Conservation (phyloP, 2,329 filamentous ascomycete genomes). For the Dothidotthia symphoricarpi region DNA sequence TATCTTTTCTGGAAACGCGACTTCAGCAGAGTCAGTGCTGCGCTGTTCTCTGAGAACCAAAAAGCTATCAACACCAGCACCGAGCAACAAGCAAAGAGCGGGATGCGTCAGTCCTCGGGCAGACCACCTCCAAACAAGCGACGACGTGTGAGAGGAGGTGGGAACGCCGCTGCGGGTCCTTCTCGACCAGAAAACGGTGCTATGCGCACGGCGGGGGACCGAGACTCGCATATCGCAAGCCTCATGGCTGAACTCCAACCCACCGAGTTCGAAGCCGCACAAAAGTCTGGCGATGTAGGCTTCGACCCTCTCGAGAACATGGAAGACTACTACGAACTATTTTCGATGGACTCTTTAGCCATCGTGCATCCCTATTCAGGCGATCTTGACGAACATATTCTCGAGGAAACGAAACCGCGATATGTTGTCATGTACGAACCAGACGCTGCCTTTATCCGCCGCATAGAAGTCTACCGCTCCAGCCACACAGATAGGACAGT, state of each 20-base stretch:
- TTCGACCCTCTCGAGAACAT: constrained; percentile 82
- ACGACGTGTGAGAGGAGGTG: constrained; percentile 78
- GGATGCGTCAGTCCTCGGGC: constrained; percentile 49
- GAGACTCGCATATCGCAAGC: constrained; percentile 75
- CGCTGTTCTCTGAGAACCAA: constrained; percentile 76
- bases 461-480: constrained; percentile 92
- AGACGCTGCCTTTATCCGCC: constrained; percentile 87
- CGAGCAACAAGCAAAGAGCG: constrained; percentile 53
- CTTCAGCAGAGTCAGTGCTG: constrained; percentile 79
- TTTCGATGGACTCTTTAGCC: constrained; percentile 85
- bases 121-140: constrained; percentile 80
- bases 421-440: constrained; percentile 99
- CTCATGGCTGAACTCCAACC: constrained; percentile 80
- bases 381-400: constrained; percentile 92
- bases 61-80: constrained; percentile 68
- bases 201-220: constrained; percentile 74
- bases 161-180: constrained; percentile 56
- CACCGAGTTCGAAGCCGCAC: constrained; percentile 71
- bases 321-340: constrained; percentile 89
- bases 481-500: constrained; percentile 88
- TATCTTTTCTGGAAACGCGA: constrained; percentile 91
- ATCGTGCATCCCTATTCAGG: constrained; percentile 92
- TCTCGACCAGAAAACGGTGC: constrained; percentile 70
- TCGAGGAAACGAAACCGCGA: constrained; percentile 88
- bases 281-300: constrained; percentile 69